Conservation (phyloP, 495 filamentous ascomycete species). For the Penicillium macrosclerotiorum region DNA sequence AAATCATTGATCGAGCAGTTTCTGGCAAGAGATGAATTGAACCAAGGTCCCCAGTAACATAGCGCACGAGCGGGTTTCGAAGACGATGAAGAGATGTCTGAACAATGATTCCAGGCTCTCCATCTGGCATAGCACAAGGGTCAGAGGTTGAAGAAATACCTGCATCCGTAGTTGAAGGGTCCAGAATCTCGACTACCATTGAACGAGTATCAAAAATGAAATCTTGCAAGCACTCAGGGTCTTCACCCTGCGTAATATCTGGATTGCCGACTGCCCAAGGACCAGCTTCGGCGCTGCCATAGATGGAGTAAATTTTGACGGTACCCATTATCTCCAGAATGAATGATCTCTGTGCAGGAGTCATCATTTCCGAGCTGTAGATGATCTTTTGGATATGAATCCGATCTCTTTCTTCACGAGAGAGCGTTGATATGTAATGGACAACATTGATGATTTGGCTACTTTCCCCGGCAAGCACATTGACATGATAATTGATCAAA, state of each 20-base stretch:
- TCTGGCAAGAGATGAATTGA: slow-evolving; percentile 29
- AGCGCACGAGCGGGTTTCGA: slow-evolving; percentile 39
- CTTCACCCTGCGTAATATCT: slow-evolving; percentile 13
- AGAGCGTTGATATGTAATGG: slow-evolving; percentile 21
- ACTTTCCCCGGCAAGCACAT: slow-evolving; percentile 25
- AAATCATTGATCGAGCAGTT: neutral
- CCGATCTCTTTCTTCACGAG: neutral
- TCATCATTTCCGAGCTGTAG: slow-evolving; percentile 29
- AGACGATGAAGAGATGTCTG: slow-evolving; percentile 36
- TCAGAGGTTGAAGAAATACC: neutral
- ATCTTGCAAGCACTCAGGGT: slow-evolving; percentile 4
- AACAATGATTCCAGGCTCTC: slow-evolving; percentile 27
- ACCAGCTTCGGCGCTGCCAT: slow-evolving; percentile 31
- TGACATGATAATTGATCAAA: slow-evolving; percentile 21
- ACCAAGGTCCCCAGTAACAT: slow-evolving; percentile 35
- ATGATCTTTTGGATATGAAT: slow-evolving; percentile 22
- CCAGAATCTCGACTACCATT: slow-evolving; percentile 31
- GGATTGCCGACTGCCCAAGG: slow-evolving; percentile 21
- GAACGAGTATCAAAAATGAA: slow-evolving; percentile 31
- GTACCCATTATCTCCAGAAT: slow-evolving; percentile 5
- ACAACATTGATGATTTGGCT: slow-evolving; percentile 25
- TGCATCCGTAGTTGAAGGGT: slow-evolving; percentile 7
- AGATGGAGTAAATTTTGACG: slow-evolving; percentile 22
- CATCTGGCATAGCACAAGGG: slow-evolving; percentile 14
- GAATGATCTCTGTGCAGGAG: slow-evolving; percentile 10